Percentiles rank a stretch among this genome's conserved stretches.
Evolutionary conservation across 768 basidiomycete genomes (phyloP).

Genomic region (Mycena chlorophos): DNA sequence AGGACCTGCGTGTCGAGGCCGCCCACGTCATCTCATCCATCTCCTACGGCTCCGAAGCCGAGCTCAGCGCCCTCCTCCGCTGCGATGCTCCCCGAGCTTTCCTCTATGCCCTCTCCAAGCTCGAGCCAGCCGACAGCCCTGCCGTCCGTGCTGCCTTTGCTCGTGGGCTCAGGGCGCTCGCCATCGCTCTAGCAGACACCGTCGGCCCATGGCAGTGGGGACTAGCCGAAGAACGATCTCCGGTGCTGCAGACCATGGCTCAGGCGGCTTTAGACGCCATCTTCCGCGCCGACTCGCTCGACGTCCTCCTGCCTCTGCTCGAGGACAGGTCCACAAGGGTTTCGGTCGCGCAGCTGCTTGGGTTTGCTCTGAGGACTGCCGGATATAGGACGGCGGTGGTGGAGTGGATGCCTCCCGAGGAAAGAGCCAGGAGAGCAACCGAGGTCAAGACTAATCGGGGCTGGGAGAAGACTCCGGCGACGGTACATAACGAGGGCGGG

Average conservation of each 20-base stretch:
- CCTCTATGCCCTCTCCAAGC: conserved; percentile 58
- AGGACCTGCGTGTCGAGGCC: conserved; percentile 66
- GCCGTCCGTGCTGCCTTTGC: conserved; percentile 57
- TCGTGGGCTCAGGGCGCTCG: conserved; percentile 62
- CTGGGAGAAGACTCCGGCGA: conserved; percentile 65
- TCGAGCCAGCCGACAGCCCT: conserved; percentile 38
- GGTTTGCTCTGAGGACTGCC: conserved; percentile 47
- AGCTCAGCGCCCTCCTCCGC: conserved; percentile 56
- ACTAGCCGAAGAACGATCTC: conserved; percentile 44
- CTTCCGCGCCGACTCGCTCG: conserved; percentile 65
- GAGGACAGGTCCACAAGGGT: conserved; percentile 41
- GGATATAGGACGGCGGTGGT: conserved; percentile 51
- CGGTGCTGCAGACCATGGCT: conserved; percentile 48
- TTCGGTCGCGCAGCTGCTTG: conserved; percentile 62
- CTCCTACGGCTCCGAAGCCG: conserved; percentile 67
- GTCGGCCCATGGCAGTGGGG: conserved; percentile 74
- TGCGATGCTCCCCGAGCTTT: conserved; percentile 61
- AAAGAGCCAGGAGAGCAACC: conserved; percentile 40
- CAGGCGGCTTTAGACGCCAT: conserved; percentile 57
- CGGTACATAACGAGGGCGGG: conserved; percentile 46
- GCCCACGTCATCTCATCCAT: conserved; percentile 75
- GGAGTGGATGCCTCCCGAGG: conserved; percentile 62
- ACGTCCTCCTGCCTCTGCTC: conserved; percentile 68
- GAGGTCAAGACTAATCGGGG: conserved; percentile 63
- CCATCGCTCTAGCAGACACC: conserved; percentile 61